These are phyloP conservation scores for Russula olivacea DNA, from an alignment of 768 basidiomycete species.

Conservation along the genomic window DNA sequence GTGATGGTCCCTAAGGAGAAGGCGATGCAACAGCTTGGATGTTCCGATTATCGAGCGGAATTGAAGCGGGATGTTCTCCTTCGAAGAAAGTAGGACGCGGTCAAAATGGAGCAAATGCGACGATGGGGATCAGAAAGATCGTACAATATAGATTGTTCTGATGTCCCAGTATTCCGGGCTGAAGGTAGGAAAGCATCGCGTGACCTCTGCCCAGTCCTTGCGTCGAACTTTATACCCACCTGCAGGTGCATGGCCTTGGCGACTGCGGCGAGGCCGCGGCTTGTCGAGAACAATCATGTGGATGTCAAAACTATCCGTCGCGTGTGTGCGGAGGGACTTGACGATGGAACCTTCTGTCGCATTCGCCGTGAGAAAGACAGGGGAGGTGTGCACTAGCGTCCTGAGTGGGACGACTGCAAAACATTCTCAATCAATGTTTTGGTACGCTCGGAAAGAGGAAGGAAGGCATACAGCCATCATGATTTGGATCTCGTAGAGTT, in stretches of 20 bases:
- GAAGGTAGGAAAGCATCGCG: slow-evolving; percentile 29
- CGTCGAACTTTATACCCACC: slow-evolving; percentile 65
- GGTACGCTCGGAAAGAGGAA: no score
- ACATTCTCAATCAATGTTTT: no score
- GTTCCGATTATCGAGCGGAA: slow-evolving; percentile 49
- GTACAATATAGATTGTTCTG: slow-evolving; percentile 62
- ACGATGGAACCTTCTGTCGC: slow-evolving; percentile 43
- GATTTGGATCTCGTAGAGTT: slow-evolving; percentile 45
- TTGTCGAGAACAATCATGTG: slow-evolving; percentile 50
- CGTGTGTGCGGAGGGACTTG: slow-evolving; percentile 53
- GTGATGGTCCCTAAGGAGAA: slow-evolving; percentile 13
- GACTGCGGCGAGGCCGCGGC: slow-evolving; percentile 4
- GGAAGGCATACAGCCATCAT: slow-evolving; percentile 48
- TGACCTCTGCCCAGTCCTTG: slow-evolving; percentile 37
- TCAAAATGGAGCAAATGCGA: not conserved
- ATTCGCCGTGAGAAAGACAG: slow-evolving; percentile 25
- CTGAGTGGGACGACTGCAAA: slow-evolving; percentile 33
- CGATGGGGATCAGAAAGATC: slow-evolving; percentile 25
- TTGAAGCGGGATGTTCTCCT: slow-evolving; percentile 67
- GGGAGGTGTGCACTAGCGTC: slow-evolving; percentile 43
- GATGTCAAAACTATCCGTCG: slow-evolving; percentile 46
- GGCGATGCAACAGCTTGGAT: slow-evolving; percentile 34
- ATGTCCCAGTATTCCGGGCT: slow-evolving; percentile 52
- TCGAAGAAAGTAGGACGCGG: not conserved
- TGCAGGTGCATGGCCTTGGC: slow-evolving; percentile 17